Conservation (phyloP, 192 early-diverging fungal genomes). For the Umbelopsis vinacea region DNA sequence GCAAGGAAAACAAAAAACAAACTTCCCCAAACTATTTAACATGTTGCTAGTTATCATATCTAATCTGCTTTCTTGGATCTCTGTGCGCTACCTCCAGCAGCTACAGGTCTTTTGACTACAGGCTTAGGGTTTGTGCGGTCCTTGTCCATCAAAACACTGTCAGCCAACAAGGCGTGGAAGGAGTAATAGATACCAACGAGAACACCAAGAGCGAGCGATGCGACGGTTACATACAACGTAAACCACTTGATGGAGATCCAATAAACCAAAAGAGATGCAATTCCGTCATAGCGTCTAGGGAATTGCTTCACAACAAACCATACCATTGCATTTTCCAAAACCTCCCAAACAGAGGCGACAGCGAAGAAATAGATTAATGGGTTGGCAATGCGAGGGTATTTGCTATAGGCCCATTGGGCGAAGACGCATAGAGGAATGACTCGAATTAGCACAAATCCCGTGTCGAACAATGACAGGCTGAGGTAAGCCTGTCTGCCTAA, state of each 20-base stretch:
- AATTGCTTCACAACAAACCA: slow-evolving; percentile 16
- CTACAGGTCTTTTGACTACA: neutral
- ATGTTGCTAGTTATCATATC: neutral
- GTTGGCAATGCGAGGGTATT: slow-evolving; percentile 19
- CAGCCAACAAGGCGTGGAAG: slow-evolving; percentile 36
- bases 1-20: neutral
- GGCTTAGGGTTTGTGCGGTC: slow-evolving; percentile 22
- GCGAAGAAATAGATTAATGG: slow-evolving; percentile 34
- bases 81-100: neutral
- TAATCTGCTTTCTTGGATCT: slow-evolving; percentile 9
- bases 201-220: slow-evolving; percentile 4
- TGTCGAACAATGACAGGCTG: slow-evolving; percentile 27
- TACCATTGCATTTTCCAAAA: slow-evolving; percentile 29
- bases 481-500: slow-evolving; percentile 14
- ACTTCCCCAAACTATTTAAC: neutral
- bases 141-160: slow-evolving; percentile 42
- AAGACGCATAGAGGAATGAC: slow-evolving; percentile 28
- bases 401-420: slow-evolving; percentile 20
- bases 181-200: slow-evolving; percentile 36
- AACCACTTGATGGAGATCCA: slow-evolving; percentile 31
- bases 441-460: slow-evolving; percentile 28
- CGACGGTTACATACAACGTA: slow-evolving; percentile 17
- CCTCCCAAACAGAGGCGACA: slow-evolving; percentile 14
- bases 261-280: slow-evolving; percentile 10
- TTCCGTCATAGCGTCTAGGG: slow-evolving; percentile 16